Base-by-base conservation (phyloP, 176 grass and related monocot species). In the Zizania latifolia region DNA sequence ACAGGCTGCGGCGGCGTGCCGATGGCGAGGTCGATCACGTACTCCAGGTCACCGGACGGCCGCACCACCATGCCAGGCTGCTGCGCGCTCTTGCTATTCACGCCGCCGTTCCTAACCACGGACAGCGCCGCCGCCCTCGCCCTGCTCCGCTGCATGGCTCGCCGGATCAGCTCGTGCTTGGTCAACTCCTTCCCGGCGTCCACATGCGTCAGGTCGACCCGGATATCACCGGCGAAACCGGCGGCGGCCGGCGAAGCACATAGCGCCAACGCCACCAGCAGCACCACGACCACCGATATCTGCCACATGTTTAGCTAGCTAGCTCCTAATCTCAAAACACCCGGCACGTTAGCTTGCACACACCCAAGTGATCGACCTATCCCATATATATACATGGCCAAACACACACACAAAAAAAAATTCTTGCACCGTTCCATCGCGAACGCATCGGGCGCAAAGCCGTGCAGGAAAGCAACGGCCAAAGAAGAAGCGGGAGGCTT, bases 1-100 rank as follows among this genome's bases (percentile, higher is more conserved):
- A 85, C 8, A 26, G 30, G 73, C 77, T 77, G 85, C 72, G 73
- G 66, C 56, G 89, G 89, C 68, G 85, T 91, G 73, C 89, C 89
- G 78, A 92, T 63, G 78, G 85, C 44, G 61, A 92, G 73, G 60
- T 92, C 62, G 13, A 92, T 9, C 14, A 88, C 28, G 78, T 85
- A 88, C 85, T 92, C 89, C 10, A 79, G 71, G 23, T 85, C 74
- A 4, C 85, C 85, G 0, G 87, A 84, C 31, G 84, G 61, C 1
- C 68, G 77, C 27, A 92, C 81, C n/a, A 48, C n/a, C 35, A 77
- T 36, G 64, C 41, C 43, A 0, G 65, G 44, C 76, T 37, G 31
- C 30, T 54, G 27, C 3, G n/a, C 27, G 36, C 19, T 53, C 40
- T 45, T 50, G 28, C 75, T 55, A 0, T 44, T 4, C 44, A 44